Base-by-base conservation (phyloP, 257 asterid genomes). In the Haberlea rhodopensis region DNA sequence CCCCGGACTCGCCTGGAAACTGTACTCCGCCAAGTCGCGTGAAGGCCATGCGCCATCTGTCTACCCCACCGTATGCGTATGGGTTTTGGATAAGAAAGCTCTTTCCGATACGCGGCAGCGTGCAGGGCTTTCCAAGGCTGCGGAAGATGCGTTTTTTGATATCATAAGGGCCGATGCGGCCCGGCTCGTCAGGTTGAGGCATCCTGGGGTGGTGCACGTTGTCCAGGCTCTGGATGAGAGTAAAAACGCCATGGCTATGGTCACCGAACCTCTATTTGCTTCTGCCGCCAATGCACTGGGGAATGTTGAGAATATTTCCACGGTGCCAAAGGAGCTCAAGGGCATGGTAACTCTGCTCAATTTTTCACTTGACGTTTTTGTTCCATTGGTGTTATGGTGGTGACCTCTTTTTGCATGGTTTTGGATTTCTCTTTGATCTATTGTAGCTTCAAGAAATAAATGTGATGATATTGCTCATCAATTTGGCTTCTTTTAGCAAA, bases 201-300 rank as follows among this genome's bases (percentile, higher is more conserved):
- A 92, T 74, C 99, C 99, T 23, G 99, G 99, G 27, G 99, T 92
- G 45, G 97, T 89, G 29, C 99, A 89, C 71, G 97, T 92, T 62
- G 95, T 92, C 37, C 96, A 87, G 65, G 96, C 91, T 22, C 78
- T 92, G 57, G 99, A 92, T 75, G 99, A 92, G 94, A 89, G 91
- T 71, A 92, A 89, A 82, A 87, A 67, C 57, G 81, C 91, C 8
- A 87, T 92, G 99, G 95, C 97, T 7, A 87, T 92, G 94, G 99
- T 87, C 73, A 89, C 99, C 20, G 99, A 92, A 69, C 99, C 99
- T 6, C 77, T 92, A 62, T 92, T 92, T 74, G 90, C 97, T 19
- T 89, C 97, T 0, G 96, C 78, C n/a, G 95, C 97, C 0, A 92
- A 92, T 76, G 95, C 86, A 16, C 71, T 87, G 80, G 97, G 99